A percentile compares a stretch with the other conserved stretches of the same genome.
Evolutionary conservation across 1,139 yeast species (phyloP).

Genomic region (Hyphopichia fennica): DNA sequence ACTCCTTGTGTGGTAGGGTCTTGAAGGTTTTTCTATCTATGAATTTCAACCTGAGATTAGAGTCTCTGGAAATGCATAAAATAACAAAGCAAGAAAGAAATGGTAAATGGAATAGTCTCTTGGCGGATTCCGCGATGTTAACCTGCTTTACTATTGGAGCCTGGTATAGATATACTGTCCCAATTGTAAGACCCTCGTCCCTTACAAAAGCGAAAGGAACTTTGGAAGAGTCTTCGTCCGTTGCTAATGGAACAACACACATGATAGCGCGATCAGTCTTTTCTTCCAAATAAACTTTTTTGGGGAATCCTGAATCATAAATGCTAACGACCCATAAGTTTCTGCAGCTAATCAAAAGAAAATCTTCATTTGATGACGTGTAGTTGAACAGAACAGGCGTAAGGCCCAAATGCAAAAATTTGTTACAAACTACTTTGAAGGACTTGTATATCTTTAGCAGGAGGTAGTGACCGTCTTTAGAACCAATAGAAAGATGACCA

Average conservation of each 20-base stretch:
- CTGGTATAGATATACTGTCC: slow-evolving; percentile 27
- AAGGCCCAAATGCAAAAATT: slow-evolving; percentile 25
- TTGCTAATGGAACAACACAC: slow-evolving; percentile 14
- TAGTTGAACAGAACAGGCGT: slow-evolving; percentile 16
- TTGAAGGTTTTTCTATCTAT: slow-evolving; percentile 33
- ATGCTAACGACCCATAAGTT: slow-evolving; percentile 45
- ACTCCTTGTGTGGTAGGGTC: slow-evolving; percentile 20
- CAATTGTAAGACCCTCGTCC: slow-evolving; percentile 50
- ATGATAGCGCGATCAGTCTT: slow-evolving; percentile 23
- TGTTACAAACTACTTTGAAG: slow-evolving; percentile 10
- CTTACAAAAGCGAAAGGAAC: slow-evolving; percentile 38
- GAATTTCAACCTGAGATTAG: slow-evolving; percentile 27
- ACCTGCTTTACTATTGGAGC: slow-evolving; percentile 32
- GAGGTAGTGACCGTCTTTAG: slow-evolving; percentile 29
- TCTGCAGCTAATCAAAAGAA: slow-evolving; percentile 32
- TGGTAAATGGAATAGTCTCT: slow-evolving; percentile 31
- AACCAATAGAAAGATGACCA: slow-evolving; percentile 23
- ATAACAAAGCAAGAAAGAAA: slow-evolving; percentile 38
- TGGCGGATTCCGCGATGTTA: slow-evolving; percentile 38
- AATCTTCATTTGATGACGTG: slow-evolving; percentile 7
- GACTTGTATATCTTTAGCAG: slow-evolving; percentile 13
- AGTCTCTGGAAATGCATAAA: slow-evolving; percentile 31
- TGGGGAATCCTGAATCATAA: slow-evolving; percentile 33
- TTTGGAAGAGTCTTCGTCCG: not conserved
- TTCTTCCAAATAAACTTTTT: slow-evolving; percentile 42